phyloP scores from a whole-genome alignment of 2,329 filamentous ascomycete species.

The Fusarium sp. region DNA sequence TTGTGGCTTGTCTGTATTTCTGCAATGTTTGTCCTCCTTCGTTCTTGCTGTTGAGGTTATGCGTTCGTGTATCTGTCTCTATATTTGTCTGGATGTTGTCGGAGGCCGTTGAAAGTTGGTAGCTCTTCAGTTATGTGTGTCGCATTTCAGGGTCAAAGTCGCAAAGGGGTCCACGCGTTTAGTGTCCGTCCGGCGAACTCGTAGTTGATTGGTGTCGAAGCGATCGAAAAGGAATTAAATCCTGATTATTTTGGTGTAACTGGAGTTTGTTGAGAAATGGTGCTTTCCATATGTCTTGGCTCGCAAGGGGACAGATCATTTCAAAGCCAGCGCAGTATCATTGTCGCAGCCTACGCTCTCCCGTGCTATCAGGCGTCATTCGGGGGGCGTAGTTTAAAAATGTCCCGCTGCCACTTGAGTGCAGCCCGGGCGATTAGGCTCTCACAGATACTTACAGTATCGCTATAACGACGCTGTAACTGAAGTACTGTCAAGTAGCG shows the following conservation, averaged over 20 bases:
- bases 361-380: slow-evolving; percentile 29
- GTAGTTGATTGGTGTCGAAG: slow-evolving; percentile 1
- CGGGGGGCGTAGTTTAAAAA: slow-evolving; percentile 17
- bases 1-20: neutral
- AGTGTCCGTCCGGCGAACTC: slow-evolving; percentile 43
- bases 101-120: slow-evolving; percentile 25
- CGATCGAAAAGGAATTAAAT: neutral
- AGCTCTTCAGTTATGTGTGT: slow-evolving; percentile 27
- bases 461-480: rapidly evolving
- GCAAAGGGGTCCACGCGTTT: slow-evolving; percentile 40
- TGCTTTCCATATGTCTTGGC: slow-evolving; percentile 26
- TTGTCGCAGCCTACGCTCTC: slow-evolving; percentile 36
- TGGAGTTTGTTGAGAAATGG: slow-evolving; percentile 23
- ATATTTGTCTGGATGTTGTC: slow-evolving; percentile 18
- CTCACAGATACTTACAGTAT: neutral
- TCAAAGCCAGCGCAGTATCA: slow-evolving; percentile 39
- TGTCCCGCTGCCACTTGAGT: slow-evolving; percentile 9
- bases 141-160: slow-evolving; percentile 40
- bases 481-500: slow-evolving; percentile 14
- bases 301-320: slow-evolving; percentile 43
- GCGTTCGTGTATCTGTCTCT: slow-evolving; percentile 7
- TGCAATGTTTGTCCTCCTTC: slow-evolving; percentile 1
- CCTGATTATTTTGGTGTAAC: slow-evolving; percentile 10
- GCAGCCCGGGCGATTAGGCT: neutral
- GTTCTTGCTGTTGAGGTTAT: slow-evolving; percentile 6